Percentiles rank a stretch among this genome's conserved stretches.
phyloP scores from a whole-genome alignment of 768 basidiomycete species.

The Amanita pallidorosea region DNA sequence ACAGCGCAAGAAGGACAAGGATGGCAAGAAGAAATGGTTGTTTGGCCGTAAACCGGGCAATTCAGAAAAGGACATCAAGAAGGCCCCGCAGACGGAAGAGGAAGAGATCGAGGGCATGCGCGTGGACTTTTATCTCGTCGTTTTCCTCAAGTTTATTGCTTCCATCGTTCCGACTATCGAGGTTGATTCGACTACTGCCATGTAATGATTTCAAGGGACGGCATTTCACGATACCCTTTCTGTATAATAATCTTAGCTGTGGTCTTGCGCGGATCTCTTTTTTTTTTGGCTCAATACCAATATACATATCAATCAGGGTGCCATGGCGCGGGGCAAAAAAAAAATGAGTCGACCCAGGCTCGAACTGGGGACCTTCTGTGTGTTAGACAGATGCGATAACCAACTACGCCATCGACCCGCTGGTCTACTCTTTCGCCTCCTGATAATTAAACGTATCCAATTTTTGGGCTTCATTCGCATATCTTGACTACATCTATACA shows the following conservation, averaged over 20 bases:
- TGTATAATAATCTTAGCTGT: background rate
- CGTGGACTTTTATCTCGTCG: conserved; percentile 96
- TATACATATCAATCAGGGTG: background rate
- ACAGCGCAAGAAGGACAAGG: conserved; percentile 44
- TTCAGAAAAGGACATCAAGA: conserved; percentile 42
- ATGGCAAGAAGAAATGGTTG: conserved; percentile 75
- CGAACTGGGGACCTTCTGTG: conserved; percentile 44
- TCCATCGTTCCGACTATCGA: conserved; percentile 98
- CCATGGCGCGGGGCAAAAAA: background rate
- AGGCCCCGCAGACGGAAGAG: conserved; percentile 33
- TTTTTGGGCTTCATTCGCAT: background rate
- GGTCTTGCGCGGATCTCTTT: too few relatives aligned
- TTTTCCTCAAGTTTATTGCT: conserved; percentile 98
- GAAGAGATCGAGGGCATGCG: conserved; percentile 84
- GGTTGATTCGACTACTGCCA: conserved; percentile 83
- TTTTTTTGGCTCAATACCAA: too few relatives aligned
- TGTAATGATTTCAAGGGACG: conserved; percentile 20
- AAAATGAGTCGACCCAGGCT: conserved; percentile 22
- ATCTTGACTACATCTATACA: background rate
- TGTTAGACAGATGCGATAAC: conserved; percentile 82
- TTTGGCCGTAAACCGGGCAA: conserved; percentile 69
- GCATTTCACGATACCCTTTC: conserved; percentile 11
- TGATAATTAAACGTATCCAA: background rate
- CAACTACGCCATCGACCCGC: conserved; percentile 63
- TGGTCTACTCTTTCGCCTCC: background rate